Evolutionary conservation across 257 asterid species (phyloP), one percentile per base, ranked within the genome.

Genomic region (Nicotiana tomentosiformis): DNA sequence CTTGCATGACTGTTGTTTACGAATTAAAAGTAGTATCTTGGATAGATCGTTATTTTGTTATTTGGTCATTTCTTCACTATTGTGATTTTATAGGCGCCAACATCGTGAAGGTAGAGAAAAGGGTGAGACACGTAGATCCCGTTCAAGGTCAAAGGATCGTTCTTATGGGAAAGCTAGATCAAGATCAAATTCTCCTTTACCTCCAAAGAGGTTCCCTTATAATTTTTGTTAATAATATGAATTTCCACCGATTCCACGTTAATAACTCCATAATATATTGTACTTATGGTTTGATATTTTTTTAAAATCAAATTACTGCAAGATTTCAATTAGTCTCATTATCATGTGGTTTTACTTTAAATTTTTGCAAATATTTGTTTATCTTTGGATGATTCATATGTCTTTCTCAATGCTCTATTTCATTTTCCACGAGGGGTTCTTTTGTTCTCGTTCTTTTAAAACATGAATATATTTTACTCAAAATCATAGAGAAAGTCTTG

Each of bases 131-230:
- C 84, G 67, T 66, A 84, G 83, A 85, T 91, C 92, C 60, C 87
- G 86, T 23, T 85, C 88, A 78, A 88, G 83, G 81, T 87, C 92
- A 56, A 90, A 88, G 85, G 88, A 86, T 83, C 77, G 66, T 79
- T 84, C 87, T 84, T 67, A 55, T 80, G 86, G 81, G 81, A 82
- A 74, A 83, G 74, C 87, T 81, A 74, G 81, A 55, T 79, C 83
- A 77, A 77, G 78, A 81, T 83, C 82, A 82, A 78, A 72, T 79
- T 81, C 84, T 57, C 83, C 86, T 57, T 64, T 86, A 77, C 66
- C 32, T 58, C 84, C 86, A 72, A 83, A 81, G 83, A 86, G 88
- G 84, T 87, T 82, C 15, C 61, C 23, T 62, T 20, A 33, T 32
- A 56, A 77, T 77, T 77, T 74, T 5, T 61, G 26, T 7, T 23